A percentile compares a stretch with the other conserved stretches of the same genome.
These are phyloP conservation scores for Microbotryomycetes sp. DNA, from an alignment of 1,284 basidiomycete genomes.

Conservation along the genomic window DNA sequence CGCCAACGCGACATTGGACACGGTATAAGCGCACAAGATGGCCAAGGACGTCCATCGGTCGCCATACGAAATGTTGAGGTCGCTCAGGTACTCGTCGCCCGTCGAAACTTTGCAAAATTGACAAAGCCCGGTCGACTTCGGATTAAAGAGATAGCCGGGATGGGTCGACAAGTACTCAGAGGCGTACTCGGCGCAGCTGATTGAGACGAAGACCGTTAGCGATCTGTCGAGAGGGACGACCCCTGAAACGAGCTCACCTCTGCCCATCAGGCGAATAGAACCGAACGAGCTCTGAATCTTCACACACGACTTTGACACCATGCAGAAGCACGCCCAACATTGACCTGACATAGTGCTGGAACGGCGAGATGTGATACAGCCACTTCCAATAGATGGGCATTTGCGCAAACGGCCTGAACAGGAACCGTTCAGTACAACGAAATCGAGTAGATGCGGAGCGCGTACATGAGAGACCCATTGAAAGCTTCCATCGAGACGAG, in stretches of 20 bases:
- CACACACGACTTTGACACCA: constrained; percentile 53
- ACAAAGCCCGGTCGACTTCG: constrained; percentile 54
- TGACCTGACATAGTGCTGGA: constrained; percentile 43
- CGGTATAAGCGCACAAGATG: constrained; percentile 20
- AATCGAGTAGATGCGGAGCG: too few relatives aligned
- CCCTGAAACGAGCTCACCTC: constrained; percentile 11
- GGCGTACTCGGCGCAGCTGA: constrained; percentile 18
- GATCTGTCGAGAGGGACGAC: neutral
- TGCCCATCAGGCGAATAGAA: constrained; percentile 9
- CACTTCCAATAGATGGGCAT: constrained; percentile 34
- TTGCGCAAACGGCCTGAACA: constrained; percentile 26
- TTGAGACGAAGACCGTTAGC: neutral
- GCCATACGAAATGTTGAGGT: constrained; percentile 20
- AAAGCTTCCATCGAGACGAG: constrained; percentile 36
- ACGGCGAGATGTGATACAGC: constrained; percentile 67
- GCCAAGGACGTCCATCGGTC: constrained; percentile 20
- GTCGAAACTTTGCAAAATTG: constrained; percentile 61
- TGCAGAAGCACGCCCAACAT: constrained; percentile 61
- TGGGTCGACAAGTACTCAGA: constrained; percentile 40
- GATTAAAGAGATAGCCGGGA: constrained; percentile 74
- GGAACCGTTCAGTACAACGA: constrained; percentile 4
- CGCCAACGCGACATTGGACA: constrained; percentile 18
- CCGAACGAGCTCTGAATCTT: constrained; percentile 18
- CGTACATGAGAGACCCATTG: constrained; percentile 33
- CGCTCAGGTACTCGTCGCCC: constrained; percentile 57